phyloP scores from a whole-genome alignment of 805 yeast species.

The Teunomyces panamensis region DNA sequence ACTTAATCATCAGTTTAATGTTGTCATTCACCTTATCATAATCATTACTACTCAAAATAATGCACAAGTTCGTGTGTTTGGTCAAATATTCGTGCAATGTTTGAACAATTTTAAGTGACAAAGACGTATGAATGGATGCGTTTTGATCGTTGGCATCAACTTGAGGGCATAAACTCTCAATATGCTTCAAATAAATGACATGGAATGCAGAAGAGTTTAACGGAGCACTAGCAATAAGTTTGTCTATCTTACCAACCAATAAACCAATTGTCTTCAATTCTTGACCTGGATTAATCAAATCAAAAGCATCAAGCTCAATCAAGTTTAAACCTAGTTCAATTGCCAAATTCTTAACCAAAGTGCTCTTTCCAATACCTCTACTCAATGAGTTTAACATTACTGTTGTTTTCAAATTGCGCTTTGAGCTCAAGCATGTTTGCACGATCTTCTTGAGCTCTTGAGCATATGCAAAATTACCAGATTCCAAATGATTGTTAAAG shows the following conservation, averaged over 20 bases:
- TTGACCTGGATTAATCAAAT: constrained; percentile 62
- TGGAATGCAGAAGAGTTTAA: constrained; percentile 21
- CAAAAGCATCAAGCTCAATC: constrained; percentile 67
- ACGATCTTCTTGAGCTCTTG: constrained; percentile 52
- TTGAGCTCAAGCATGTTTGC: constrained; percentile 45
- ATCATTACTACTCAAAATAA: constrained; percentile 68
- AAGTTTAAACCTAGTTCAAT: constrained; percentile 62
- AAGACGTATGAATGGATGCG: constrained; percentile 37
- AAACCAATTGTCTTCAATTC: constrained; percentile 78
- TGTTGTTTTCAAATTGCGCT: constrained; percentile 52
- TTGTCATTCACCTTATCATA: constrained; percentile 65
- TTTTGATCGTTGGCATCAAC: constrained; percentile 56
- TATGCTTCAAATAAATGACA: constrained; percentile 63
- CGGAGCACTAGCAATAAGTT: constrained; percentile 43
- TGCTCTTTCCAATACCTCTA: constrained; percentile 77
- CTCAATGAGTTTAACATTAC: constrained; percentile 65
- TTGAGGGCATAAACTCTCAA: constrained; percentile 71
- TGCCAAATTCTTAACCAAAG: constrained; percentile 55
- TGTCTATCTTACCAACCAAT: constrained; percentile 72
- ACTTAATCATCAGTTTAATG: constrained; percentile 66
- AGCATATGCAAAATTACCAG: constrained; percentile 46
- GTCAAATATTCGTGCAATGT: constrained; percentile 53
- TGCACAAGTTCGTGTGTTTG: constrained; percentile 41
- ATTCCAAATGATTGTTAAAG: constrained; percentile 20
- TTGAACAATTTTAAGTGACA: constrained; percentile 54